Evolutionary conservation across 345 rosid species (phyloP), one percentile per base, ranked within the genome.

Genomic region (Lepidium sativum): DNA sequence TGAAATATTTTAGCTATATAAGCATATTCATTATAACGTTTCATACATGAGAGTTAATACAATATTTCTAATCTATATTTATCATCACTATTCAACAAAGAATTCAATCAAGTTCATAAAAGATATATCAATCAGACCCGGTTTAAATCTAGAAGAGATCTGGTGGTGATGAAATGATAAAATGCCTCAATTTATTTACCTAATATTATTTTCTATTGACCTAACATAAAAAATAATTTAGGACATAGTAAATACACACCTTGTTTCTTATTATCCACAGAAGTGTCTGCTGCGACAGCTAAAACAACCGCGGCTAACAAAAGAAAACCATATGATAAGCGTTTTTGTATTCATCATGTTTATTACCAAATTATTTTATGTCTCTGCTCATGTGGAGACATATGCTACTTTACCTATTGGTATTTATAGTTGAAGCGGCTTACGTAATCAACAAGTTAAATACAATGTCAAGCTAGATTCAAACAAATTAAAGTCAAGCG

Each of bases 291-390:
- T 52, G 27, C 61, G 2, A 52, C 73, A n/a, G 47, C 73, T 9
- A 69, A 31, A 13, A 60, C 32, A 32, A 69, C 37, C 15, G 59
- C 73, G 29, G 61, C 47, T 52, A 69, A 2, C 67, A 69, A 69
- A 69, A 52, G 60, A 54, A 41, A 20, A 69, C 73, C 73, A 69
- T 42, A 69, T 61, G 6, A 69, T 33, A 50, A 60, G 41, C 54
- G 8, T 52, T 17, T 41, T 69, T 3, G 9, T 51, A 32, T 51
- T 69, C 67, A 69, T 69, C 67, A 69, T 69, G 38, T 51, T 69
- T 51, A 29, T 45, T 51, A 57, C 16, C 15, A 45, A 37, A 55
- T 25, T 12, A 39, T 14, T 64, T 18, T 9, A 43, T 33, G 10
- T 18, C 5, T 12, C 25, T 23, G 25, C 25, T 23, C 25, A 23